These are phyloP conservation scores for Solioccasus polychromus DNA, from an alignment of 768 basidiomycete species.

Conservation along the genomic window DNA sequence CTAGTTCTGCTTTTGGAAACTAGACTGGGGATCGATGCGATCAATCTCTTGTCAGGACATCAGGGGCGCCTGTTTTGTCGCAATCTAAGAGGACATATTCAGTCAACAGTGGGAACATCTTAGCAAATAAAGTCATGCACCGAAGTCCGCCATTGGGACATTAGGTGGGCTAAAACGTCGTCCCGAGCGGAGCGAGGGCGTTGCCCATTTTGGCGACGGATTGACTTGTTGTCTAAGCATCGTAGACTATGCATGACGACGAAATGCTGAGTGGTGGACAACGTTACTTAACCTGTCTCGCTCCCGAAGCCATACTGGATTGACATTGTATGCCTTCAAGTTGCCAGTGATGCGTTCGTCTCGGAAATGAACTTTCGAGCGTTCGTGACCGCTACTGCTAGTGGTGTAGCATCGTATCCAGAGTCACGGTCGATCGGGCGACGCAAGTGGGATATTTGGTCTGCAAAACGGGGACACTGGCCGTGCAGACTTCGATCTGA, in stretches of 20 bases:
- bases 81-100: constrained; percentile 4
- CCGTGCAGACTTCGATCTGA: no score
- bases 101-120: neutral
- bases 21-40: neutral
- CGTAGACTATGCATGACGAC: no score
- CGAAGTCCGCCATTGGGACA: neutral
- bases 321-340: neutral
- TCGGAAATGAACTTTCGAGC: neutral
- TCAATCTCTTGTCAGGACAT: neutral
- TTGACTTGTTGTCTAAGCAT: neutral
- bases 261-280: neutral
- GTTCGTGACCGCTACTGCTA: neutral
- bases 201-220: neutral
- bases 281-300: neutral
- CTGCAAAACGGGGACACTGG: no score
- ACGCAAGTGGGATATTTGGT: neutral
- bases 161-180: constrained; percentile 1
- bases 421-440: constrained; percentile 2
- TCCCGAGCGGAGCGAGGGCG: neutral
- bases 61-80: neutral
- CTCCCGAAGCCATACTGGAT: constrained; percentile 1
- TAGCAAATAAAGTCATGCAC: neutral
- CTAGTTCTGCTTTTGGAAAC: neutral
- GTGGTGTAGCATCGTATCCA: neutral
- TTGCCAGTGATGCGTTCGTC: neutral